Evolutionary conservation across 2,329 filamentous ascomycete genomes (phyloP), one percentile per base, ranked within the genome.

Genomic region (Cytospora leucostoma): DNA sequence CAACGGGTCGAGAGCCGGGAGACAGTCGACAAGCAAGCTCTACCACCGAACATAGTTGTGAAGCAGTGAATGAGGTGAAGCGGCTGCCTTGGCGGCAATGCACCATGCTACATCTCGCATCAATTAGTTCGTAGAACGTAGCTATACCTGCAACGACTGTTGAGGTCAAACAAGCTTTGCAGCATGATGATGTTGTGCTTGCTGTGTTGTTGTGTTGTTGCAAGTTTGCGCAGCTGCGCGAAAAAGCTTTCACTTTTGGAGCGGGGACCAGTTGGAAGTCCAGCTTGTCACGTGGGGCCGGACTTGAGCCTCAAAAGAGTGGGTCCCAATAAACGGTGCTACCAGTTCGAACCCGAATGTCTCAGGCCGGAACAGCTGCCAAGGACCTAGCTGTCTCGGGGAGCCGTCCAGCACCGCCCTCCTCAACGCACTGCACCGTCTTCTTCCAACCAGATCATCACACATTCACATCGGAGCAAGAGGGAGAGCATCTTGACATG

Each of bases 261-360:
- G 44, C 44, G 44, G 37, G 21, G 34, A n/a, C 38, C 37, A 56
- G 11, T 32, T 49, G 40, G 40, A 35, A 27, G 27, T n/a, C 27
- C 8, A 52, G 32, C 17, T 51, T 37, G 63, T 64, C 64, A 66
- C 58, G 63, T 64, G 64, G 44, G 59, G 51, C 17, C 21, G 19
- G 38, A n/a, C 44, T 65, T 63, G 53, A 65, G 64, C 61, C 64
- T 65, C 64, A 57, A 54, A 58, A 65, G 4, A 57, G 64, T 47
- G 64, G 64, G 56, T 8, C 59, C 17, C 32, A 40, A 19, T 27
- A 54, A 21, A 4, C 33, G 2, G 44, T 34, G 21, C 17, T 34
- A 54, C 21, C 58, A 61, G 50, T 60, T 50, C 58, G 50, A 50
- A 13, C 7, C 50, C 35, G 58, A 27, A 47, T 35, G 58, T 50